Conservation (phyloP, 441 rosid genomes). For the Biscutella laevigata region DNA sequence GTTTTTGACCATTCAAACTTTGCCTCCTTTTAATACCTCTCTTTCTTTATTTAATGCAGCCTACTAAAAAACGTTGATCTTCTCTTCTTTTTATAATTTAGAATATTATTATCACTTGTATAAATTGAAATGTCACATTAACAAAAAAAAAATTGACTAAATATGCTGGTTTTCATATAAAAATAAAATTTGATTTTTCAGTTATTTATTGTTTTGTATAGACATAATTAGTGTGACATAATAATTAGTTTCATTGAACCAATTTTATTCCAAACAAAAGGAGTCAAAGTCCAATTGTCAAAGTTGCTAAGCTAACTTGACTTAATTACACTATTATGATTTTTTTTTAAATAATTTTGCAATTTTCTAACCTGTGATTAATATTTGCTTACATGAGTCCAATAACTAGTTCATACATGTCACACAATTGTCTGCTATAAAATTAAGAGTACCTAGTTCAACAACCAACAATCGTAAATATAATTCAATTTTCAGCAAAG, state of each 20-base stretch:
- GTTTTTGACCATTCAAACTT: conserved; percentile 32
- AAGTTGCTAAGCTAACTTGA: conserved; percentile 15
- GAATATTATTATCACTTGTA: neutral
- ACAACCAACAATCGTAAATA: conserved; percentile 25
- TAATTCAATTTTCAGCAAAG: conserved; percentile 20
- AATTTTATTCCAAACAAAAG: neutral
- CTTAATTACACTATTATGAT: neutral
- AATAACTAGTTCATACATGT: conserved; percentile 17
- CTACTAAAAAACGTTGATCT: conserved; percentile 7
- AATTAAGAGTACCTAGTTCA: conserved; percentile 19
- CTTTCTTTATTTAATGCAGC: neutral
- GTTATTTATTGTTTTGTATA: too few species aligned
- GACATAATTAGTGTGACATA: neutral
- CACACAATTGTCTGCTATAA: conserved; percentile 23
- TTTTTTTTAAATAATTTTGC: neutral
- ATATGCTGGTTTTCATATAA: neutral
- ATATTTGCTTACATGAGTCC: neutral
- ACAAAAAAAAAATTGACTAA: neutral
- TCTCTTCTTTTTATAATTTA: neutral
- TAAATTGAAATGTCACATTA: neutral
- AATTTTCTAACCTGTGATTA: neutral
- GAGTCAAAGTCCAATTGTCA: conserved; percentile 16
- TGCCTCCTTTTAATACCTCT: neutral
- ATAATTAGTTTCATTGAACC: conserved; percentile 6
- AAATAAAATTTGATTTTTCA: too few species aligned